phyloP scores from a whole-genome alignment of 352 stramenopile species.

The Pythium aristosporum region DNA sequence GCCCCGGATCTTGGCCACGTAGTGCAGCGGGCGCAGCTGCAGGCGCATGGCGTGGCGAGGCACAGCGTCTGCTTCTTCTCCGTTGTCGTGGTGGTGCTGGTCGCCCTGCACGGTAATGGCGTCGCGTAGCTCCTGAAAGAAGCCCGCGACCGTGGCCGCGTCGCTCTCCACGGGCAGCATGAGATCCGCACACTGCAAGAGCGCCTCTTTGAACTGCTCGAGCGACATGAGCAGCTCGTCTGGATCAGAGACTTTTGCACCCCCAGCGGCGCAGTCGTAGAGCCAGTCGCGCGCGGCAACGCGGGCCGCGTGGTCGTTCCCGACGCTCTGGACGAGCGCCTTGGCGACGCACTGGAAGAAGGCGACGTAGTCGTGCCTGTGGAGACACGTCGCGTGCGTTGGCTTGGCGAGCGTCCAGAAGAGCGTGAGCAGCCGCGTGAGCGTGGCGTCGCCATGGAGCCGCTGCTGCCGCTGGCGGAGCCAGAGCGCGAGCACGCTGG shows the following conservation, averaged over 20 bases:
- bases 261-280: slow-evolving; percentile 45
- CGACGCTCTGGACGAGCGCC: slow-evolving; percentile 54
- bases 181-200: slow-evolving; percentile 64
- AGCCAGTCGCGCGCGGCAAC: slow-evolving; percentile 61
- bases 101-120: slow-evolving; percentile 28
- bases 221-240: slow-evolving; percentile 27
- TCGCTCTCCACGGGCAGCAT: slow-evolving; percentile 61
- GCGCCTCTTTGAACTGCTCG: slow-evolving; percentile 54
- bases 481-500: slow-evolving; percentile 56
- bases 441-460: slow-evolving; percentile 19
- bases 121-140: slow-evolving; percentile 61
- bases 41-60: not conserved
- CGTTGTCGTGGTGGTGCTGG: not conserved
- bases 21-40: slow-evolving; percentile 34
- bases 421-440: slow-evolving; percentile 38
- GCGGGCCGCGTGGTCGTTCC: slow-evolving; percentile 30
- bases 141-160: slow-evolving; percentile 37
- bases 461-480: slow-evolving; percentile 44
- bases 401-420: slow-evolving; percentile 69
- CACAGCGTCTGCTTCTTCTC: not conserved
- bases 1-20: slow-evolving; percentile 52
- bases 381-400: slow-evolving; percentile 10
- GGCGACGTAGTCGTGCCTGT: slow-evolving; percentile 37
- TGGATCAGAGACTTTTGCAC: slow-evolving; percentile 2
- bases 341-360: slow-evolving; percentile 68